phyloP scores from a whole-genome alignment of 1,139 yeast species.

The Trichomonascaceae sp. region DNA sequence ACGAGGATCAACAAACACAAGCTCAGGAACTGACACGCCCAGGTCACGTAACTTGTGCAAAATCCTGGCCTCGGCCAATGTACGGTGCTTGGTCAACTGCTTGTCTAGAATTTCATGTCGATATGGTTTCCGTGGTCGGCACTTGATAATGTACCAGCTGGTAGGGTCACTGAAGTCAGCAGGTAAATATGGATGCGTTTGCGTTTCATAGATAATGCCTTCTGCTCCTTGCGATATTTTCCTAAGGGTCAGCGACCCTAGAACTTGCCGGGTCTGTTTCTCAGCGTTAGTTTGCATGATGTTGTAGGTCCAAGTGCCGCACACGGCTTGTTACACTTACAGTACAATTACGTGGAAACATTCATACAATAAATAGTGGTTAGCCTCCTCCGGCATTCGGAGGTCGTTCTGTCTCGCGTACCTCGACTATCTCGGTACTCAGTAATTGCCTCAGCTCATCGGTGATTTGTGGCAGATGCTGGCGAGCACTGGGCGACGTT shows the following conservation, averaged over 20 bases:
- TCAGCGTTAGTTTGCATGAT: too few species aligned
- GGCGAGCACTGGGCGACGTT: slow-evolving; percentile 7
- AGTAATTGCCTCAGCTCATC: slow-evolving; percentile 48
- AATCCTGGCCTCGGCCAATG: slow-evolving; percentile 73
- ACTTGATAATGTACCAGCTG: slow-evolving; percentile 53
- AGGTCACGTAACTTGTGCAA: slow-evolving; percentile 44
- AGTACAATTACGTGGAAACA: too few species aligned
- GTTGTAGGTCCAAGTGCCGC: too few species aligned
- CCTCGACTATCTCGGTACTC: slow-evolving; percentile 46
- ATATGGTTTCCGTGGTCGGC: slow-evolving; percentile 78
- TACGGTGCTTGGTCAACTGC: slow-evolving; percentile 63
- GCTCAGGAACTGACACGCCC: slow-evolving; percentile 53
- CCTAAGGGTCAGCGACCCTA: too few species aligned
- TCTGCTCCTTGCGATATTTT: slow-evolving; percentile 86
- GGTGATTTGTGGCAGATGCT: slow-evolving; percentile 26
- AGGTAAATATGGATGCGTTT: slow-evolving; percentile 51
- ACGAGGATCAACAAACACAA: slow-evolving; percentile 60
- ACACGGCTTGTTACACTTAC: too few species aligned
- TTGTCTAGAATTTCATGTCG: slow-evolving; percentile 77
- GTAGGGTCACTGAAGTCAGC: slow-evolving; percentile 18
- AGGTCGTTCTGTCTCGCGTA: slow-evolving; percentile 41
- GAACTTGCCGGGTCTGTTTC: too few species aligned
- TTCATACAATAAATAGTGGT: too few species aligned
- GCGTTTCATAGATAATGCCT: slow-evolving; percentile 62
- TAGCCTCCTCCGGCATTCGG: slow-evolving; percentile 28